Conservation (phyloP, 176 grass and related monocot species). For the Ensete ventricosum region DNA sequence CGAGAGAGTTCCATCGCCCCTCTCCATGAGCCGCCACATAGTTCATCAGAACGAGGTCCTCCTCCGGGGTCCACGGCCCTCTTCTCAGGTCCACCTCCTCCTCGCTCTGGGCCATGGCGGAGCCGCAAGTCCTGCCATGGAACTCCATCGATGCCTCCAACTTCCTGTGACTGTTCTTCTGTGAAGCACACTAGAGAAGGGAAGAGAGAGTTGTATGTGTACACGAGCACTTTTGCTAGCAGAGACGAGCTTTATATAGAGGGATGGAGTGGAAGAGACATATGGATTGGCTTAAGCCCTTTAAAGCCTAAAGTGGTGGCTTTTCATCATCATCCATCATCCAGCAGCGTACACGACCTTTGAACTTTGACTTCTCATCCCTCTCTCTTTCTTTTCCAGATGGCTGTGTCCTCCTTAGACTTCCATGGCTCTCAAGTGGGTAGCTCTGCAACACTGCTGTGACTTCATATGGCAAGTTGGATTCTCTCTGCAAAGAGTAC, state of each 20-base stretch:
- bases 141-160: neutral
- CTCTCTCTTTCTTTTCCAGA: neutral
- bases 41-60: constrained; percentile 73
- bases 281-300: neutral
- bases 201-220: too few species aligned
- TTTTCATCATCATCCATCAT: neutral
- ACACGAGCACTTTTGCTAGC: too few species aligned
- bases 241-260: neutral
- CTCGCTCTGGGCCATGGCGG: too few species aligned
- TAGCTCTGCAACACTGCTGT: neutral
- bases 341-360: neutral
- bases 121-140: neutral
- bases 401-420: neutral
- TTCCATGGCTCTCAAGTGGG: too few species aligned
- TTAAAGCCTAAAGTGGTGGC: neutral
- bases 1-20: constrained; percentile 91
- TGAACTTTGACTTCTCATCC: neutral
- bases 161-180: neutral
- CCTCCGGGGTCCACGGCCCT: constrained; percentile 87
- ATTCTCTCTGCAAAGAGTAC: neutral
- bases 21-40: constrained; percentile 72
- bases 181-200: neutral
- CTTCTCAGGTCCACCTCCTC: constrained; percentile 36
- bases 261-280: neutral
- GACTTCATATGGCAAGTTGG: neutral